Percentiles rank a stretch among this genome's conserved stretches.
phyloP scores from a whole-genome alignment of 345 rosid species.

The Aquilaria malaccensis region DNA sequence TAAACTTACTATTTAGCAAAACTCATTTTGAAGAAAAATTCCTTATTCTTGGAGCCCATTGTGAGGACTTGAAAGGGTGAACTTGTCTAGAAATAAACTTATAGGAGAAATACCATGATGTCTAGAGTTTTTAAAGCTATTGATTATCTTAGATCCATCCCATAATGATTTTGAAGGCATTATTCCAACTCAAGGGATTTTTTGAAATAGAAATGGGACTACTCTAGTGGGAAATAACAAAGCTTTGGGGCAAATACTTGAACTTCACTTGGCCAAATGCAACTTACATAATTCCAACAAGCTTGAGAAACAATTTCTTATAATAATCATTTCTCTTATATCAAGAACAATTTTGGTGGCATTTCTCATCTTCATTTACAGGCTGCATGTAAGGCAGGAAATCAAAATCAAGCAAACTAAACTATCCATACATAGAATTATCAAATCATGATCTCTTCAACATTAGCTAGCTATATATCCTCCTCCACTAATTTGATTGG shows the following conservation, averaged over 20 bases:
- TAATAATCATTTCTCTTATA: neutral
- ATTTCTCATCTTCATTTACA: neutral
- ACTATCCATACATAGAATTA: neutral
- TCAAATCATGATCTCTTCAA: neutral
- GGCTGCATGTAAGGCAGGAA: neutral
- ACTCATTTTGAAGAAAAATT: slow-evolving; percentile 22
- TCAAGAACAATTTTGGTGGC: neutral
- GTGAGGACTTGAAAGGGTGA: slow-evolving; percentile 16
- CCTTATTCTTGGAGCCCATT: slow-evolving; percentile 22
- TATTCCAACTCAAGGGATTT: slow-evolving; percentile 24
- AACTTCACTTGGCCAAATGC: slow-evolving; percentile 6
- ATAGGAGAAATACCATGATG: slow-evolving; percentile 19
- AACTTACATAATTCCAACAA: neutral
- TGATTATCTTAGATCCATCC: slow-evolving; percentile 21
- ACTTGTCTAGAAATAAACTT: slow-evolving; percentile 30
- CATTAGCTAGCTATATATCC: slow-evolving; percentile 18
- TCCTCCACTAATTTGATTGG: slow-evolving; percentile 18
- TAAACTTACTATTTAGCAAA: slow-evolving; percentile 6
- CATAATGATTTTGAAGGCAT: slow-evolving; percentile 35
- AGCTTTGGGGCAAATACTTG: slow-evolving; percentile 28
- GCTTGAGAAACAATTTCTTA: neutral
- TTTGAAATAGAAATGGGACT: slow-evolving; percentile 21
- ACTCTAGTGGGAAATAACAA: slow-evolving; percentile 22
- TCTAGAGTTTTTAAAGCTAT: neutral
- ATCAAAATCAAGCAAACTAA: neutral